These are phyloP conservation scores for Penicillium brasilianum DNA, from an alignment of 2,329 filamentous ascomycete genomes.

Conservation along the genomic window DNA sequence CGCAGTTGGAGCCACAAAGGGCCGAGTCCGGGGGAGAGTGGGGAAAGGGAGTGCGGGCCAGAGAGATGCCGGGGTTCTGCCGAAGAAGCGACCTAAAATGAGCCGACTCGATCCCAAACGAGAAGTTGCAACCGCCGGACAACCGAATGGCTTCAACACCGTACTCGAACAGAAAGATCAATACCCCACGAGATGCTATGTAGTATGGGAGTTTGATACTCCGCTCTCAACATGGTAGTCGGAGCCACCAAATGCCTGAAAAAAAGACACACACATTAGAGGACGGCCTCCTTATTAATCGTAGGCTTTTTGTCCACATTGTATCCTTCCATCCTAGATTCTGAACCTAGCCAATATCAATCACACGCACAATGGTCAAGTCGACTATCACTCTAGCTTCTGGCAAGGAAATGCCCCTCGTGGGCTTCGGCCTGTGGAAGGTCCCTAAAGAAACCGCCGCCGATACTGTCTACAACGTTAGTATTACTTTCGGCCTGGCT, in stretches of 20 bases:
- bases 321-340: neutral
- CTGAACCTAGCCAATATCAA: neutral
- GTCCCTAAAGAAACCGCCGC: constrained; percentile 21
- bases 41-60: neutral
- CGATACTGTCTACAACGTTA: constrained; percentile 19
- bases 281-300: neutral
- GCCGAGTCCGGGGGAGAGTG: constrained; percentile 6
- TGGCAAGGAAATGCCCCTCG: constrained; percentile 23
- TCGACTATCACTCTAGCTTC: constrained; percentile 16
- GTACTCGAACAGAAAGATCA: neutral
- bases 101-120: neutral
- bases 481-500: neutral
- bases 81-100: neutral
- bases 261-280: too few species aligned
- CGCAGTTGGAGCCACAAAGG: constrained; percentile 20
- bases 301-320: neutral
- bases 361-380: constrained; percentile 7
- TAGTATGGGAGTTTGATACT: neutral
- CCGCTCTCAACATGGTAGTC: neutral
- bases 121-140: constrained; percentile 15
- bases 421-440: constrained; percentile 23
- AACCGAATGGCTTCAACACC: neutral
- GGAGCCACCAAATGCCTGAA: neutral
- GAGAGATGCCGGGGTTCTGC: constrained; percentile 16
- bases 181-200: neutral